Conservation (phyloP, 2,329 filamentous ascomycete genomes). For the Hypoxylon sp. region DNA sequence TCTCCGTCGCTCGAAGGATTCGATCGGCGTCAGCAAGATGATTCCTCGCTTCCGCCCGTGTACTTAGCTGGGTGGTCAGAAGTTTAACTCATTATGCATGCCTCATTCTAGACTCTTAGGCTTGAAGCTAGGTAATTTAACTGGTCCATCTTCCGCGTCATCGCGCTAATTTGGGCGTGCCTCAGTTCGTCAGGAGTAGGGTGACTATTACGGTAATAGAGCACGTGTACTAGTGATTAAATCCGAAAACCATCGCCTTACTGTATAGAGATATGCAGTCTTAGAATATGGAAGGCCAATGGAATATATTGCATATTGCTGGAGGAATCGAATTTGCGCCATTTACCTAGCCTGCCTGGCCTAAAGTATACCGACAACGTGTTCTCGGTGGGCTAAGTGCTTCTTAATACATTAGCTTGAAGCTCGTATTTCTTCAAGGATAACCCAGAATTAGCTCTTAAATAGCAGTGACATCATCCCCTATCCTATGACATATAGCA, state of each 20-base stretch:
- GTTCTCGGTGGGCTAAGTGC: not conserved
- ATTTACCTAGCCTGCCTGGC: not conserved
- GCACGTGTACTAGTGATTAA: conserved; percentile 1
- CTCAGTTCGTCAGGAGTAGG: not conserved
- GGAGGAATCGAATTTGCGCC: not conserved
- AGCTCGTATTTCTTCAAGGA: not conserved
- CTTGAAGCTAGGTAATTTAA: not conserved
- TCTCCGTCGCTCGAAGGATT: conserved; percentile 9
- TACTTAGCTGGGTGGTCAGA: conserved; percentile 13
- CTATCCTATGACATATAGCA: not conserved
- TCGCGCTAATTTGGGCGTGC: conserved; percentile 8
- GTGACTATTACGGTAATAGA: not conserved
- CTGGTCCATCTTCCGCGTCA: conserved; percentile 15
- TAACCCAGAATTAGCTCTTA: not conserved
- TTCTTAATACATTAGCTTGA: not conserved
- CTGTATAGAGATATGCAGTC: not conserved
- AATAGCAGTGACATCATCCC: not conserved
- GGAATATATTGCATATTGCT: not conserved
- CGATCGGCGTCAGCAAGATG: conserved; percentile 12
- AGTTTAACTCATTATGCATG: conserved; percentile 8
- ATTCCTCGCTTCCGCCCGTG: conserved; percentile 1
- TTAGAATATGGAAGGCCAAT: not conserved
- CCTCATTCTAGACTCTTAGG: not conserved
- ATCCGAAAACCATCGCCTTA: not conserved
- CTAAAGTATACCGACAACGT: not conserved